Evolutionary conservation across 495 filamentous ascomycete species (phyloP), one percentile per base, ranked within the genome.

Genomic region (Penicillium tannophilum): DNA sequence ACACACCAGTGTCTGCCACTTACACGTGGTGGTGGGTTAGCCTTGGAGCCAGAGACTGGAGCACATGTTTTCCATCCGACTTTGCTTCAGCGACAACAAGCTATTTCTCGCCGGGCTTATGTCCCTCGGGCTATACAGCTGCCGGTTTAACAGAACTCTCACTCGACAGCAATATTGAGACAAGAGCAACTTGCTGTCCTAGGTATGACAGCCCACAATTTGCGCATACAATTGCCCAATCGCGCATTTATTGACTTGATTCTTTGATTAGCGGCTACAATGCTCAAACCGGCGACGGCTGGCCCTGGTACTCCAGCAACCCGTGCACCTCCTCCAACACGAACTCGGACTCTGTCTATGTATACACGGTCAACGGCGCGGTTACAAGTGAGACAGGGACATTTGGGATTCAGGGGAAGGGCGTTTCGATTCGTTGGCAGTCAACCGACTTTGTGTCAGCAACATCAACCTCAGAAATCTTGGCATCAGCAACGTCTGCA

Each of bases 21-120:
- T 50, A 50, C 23, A 33, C 45, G 1, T 41, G 44, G 31, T 48
- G 45, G 44, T 56, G 54, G 54, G 14, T 41, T n/a, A 56, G 46
- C 19, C 54, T 56, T 3, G 54, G 54, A 1, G 19, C 20, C 19
- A n/a, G 19, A 6, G 31, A 36, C 14, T 50, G 33, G 31, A 10
- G 14, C 14, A 49, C 45, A 11, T 56, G 54, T 19, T 50, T 56
- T n/a, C 54, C 54, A 3, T 56, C 54, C 4, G 31, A 19, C 28
- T 56, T 26, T 16, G 20, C 31, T 6, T 30, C 54, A 0, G 31
- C 31, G 20, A 44, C 54, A 6, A 49, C 44, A 1, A 50, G 54
- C 30, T 62, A 54, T 35, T 62, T 54, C 17, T 62, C 60, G 12
- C 56, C 60, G 5, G 56, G 60, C 12, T 11, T 62, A 17, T 59